Evolutionary conservation across 768 basidiomycete species (phyloP).

Genomic region (Albatrellus ellisii): DNA sequence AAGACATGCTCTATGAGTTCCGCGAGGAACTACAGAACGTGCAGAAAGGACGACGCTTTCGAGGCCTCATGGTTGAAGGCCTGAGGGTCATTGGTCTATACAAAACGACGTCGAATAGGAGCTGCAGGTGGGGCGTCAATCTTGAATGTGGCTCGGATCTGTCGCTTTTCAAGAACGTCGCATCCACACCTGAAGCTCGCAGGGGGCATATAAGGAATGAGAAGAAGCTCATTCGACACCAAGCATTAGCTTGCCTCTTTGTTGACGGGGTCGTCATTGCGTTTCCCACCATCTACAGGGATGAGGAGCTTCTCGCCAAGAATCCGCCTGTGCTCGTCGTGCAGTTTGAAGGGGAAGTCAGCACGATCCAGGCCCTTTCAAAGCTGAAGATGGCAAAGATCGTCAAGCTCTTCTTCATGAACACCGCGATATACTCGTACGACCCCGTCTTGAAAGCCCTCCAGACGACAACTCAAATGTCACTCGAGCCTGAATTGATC

Average conservation of each 20-base stretch:
- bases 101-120: conserved; percentile 21
- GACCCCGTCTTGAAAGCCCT: conserved; percentile 46
- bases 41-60: conserved; percentile 26
- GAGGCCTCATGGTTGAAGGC: conserved; percentile 26
- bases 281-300: conserved; percentile 39
- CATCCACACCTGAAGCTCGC: conserved; percentile 26
- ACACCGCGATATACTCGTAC: conserved; percentile 49
- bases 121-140: conserved; percentile 21
- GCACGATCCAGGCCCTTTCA: conserved; percentile 26
- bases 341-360: conserved; percentile 33
- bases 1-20: conserved; percentile 48
- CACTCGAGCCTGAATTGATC: conserved; percentile 37
- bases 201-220: conserved; percentile 26
- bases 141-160: conserved; percentile 23
- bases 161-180: conserved; percentile 13
- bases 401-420: conserved; percentile 39
- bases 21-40: conserved; percentile 39
- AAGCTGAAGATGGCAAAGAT: conserved; percentile 23
- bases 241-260: conserved; percentile 40
- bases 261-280: conserved; percentile 34
- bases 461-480: conserved; percentile 30
- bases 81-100: conserved; percentile 26
- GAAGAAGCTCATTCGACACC: conserved; percentile 33
- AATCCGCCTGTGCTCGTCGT: conserved; percentile 38
- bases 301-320: conserved; percentile 36